Evolutionary conservation across 345 rosid species (phyloP).

Genomic region (Eucalyptus sp.): DNA sequence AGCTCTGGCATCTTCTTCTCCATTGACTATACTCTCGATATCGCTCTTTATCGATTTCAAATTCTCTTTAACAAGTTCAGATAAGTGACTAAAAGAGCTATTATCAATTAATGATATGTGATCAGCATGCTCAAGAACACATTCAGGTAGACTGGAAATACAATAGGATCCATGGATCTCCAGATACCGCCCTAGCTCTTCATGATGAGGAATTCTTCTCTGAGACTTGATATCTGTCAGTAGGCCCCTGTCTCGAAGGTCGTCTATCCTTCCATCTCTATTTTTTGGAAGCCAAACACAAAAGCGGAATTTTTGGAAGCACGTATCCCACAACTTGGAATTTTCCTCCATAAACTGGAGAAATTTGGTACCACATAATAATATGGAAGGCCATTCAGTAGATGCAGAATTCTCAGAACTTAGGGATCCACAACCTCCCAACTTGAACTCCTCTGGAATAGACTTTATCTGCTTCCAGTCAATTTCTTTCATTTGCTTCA

Average conservation of each 20-base stretch:
- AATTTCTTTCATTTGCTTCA: rapidly evolving
- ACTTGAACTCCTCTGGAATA: background rate
- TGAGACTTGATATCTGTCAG: background rate
- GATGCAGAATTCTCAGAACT: background rate
- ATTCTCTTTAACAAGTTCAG: too few relatives aligned
- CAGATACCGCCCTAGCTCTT: background rate
- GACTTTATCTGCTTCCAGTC: background rate
- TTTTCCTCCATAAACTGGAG: background rate
- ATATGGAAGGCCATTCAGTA: background rate
- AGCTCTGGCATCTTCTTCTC: too few relatives aligned
- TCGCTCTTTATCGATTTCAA: too few relatives aligned
- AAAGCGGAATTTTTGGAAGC: background rate
- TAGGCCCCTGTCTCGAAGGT: background rate
- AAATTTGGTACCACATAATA: background rate
- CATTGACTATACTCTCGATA: too few relatives aligned
- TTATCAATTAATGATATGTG: too few relatives aligned
- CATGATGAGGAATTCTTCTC: background rate
- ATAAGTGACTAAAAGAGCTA: too few relatives aligned
- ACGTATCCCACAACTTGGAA: background rate
- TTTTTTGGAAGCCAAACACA: background rate
- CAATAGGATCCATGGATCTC: slow-evolving; percentile 22
- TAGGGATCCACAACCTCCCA: background rate
- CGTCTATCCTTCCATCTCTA: background rate
- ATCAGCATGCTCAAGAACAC: background rate
- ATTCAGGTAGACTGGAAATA: background rate